Evolutionary conservation across 148 eudicot genomes (phyloP), one percentile per base, ranked within the genome.

Genomic region (Simmondsia chinensis): DNA sequence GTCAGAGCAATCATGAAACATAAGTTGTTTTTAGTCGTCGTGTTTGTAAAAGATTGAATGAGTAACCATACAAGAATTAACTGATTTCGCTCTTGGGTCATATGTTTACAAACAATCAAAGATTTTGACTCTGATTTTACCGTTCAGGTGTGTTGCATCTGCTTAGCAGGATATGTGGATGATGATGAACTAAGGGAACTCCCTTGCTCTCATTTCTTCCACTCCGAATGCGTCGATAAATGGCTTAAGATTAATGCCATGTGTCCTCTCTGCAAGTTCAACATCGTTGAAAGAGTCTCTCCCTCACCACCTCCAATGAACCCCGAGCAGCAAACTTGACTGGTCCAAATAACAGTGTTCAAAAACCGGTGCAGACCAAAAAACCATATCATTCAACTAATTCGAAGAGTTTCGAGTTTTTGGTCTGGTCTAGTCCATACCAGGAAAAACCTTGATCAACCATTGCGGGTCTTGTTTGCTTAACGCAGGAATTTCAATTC

Each of bases 161-260:
- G 93, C 72, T 62, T 82, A 47, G 58, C 82, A 10, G 64, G 65
- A 33, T 82, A 78, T 39, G 56, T 64, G 29, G 73, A 78, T 50
- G 59, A 72, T 43, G 82, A 77, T 43, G 77, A 72, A 68, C 57
- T 82, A 55, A 72, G 85, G 55, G 93, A 78, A 73, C 73, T 82
- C 36, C 93, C 82, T 10, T 82, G 93, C 61, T 33, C 64, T 41
- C 93, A 82, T 75, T 75, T 82, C 70, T 82, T 82, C 55, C 93
- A 82, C 10, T 41, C 68, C 46, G 82, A 72, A 39, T 82, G 86
- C 20, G 82, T 82, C 26, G 93, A 82, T 66, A 82, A 61, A 64
- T 78, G 93, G 86, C 70, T 82, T 52, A 75, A 70, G 65, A 82
- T 82, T 56, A 82, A 78, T 40, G 82, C 93, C 26, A 65, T 77